Evolutionary conservation across 306 rosid genomes (phyloP).

Genomic region (Styphnolobium japonicum): DNA sequence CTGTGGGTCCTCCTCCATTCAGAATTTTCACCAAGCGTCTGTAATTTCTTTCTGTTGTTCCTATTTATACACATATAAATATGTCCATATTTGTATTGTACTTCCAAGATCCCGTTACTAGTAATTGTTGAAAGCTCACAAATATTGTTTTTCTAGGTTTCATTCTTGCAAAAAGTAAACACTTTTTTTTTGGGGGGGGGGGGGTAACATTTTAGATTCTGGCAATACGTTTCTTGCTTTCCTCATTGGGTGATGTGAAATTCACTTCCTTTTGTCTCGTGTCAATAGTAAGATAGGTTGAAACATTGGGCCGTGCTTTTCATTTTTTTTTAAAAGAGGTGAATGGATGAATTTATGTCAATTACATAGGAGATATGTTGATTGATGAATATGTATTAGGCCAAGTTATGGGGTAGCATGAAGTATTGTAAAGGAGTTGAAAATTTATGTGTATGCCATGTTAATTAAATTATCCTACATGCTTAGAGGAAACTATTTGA

Average conservation of each 20-base stretch:
- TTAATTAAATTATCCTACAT: no score
- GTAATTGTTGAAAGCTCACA: background rate
- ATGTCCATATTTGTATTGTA: background rate
- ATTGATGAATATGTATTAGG: background rate
- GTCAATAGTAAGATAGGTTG: background rate
- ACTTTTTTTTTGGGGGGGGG: no score
- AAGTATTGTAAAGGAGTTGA: no score
- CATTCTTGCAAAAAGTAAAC: background rate
- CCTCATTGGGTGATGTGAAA: background rate
- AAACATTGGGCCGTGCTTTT: background rate
- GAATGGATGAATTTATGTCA: background rate
- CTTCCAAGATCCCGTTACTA: background rate
- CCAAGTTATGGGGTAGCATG: background rate
- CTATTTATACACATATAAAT: conserved; percentile 7
- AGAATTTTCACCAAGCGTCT: conserved; percentile 71
- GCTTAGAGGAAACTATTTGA: no score
- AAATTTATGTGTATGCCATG: no score
- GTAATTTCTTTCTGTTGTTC: conserved; percentile 29
- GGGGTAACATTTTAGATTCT: conserved; percentile 6
- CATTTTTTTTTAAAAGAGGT: background rate
- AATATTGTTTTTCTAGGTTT: background rate
- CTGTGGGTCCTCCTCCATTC: conserved; percentile 47
- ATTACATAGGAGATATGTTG: background rate
- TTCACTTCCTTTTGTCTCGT: background rate
- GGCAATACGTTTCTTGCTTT: background rate